A percentile compares a stretch with the other conserved stretches of the same genome.
Conservation (phyloP, 768 basidiomycete species). For the Suillus clintonianus region DNA sequence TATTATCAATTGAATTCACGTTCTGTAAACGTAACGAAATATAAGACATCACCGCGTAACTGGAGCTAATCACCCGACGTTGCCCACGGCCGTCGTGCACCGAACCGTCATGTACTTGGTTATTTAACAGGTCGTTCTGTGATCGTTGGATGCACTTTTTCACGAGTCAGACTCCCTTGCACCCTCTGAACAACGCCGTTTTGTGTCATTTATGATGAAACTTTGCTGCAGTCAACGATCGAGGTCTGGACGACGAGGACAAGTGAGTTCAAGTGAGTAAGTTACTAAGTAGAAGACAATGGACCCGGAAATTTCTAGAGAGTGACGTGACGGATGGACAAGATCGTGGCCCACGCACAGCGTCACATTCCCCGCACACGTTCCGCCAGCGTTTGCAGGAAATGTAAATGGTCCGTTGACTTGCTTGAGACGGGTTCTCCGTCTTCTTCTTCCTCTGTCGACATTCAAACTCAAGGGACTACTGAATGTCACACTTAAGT, state of each 20-base stretch:
- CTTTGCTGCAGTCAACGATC: not conserved
- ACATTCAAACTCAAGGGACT: constrained; percentile 1
- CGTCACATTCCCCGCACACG: constrained; percentile 7
- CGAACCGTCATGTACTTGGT: not conserved
- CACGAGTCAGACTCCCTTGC: not conserved
- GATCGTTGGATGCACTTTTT: not conserved
- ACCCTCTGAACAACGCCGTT: not conserved
- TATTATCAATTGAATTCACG: not conserved
- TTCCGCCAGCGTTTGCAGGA: constrained; percentile 5
- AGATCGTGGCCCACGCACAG: constrained; percentile 6
- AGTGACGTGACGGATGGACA: constrained; percentile 6
- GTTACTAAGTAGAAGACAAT: not conserved
- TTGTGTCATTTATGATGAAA: not conserved
- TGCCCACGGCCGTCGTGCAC: not conserved
- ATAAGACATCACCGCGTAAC: not conserved
- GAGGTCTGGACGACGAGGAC: not conserved
- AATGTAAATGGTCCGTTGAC: constrained; percentile 2
- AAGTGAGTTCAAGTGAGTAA: not conserved
- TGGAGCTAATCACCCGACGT: not conserved
- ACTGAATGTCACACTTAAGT: constrained; percentile 4
- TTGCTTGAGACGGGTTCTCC: constrained; percentile 3
- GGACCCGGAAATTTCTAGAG: not conserved
- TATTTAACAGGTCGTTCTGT: not conserved
- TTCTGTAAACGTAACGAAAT: not conserved
- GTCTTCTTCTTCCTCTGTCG: not conserved